These are phyloP conservation scores for Fusarium globosum DNA, from an alignment of 2,329 filamentous ascomycete species.

Conservation along the genomic window DNA sequence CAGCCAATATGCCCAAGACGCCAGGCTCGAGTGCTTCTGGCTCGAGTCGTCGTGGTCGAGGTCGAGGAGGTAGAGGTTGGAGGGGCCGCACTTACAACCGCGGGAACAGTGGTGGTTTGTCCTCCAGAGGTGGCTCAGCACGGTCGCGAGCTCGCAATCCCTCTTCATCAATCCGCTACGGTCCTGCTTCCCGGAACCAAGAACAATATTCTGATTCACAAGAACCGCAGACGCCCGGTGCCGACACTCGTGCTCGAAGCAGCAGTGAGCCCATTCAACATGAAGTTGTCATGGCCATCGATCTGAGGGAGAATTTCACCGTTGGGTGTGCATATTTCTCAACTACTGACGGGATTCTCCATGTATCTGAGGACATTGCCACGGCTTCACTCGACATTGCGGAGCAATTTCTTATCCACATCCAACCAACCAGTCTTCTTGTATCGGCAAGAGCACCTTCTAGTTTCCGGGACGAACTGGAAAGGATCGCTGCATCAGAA, in stretches of 20 bases:
- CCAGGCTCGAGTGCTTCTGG: constrained; percentile 11
- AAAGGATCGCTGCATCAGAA: constrained; percentile 34
- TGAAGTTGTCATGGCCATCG: constrained; percentile 83
- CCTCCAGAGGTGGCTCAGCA: constrained; percentile 11
- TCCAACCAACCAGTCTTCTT: constrained; percentile 66
- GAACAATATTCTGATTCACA: not conserved
- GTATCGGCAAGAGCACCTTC: constrained; percentile 61
- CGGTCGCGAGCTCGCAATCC: not conserved
- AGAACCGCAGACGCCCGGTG: not conserved
- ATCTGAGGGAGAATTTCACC: constrained; percentile 75
- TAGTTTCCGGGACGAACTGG: constrained; percentile 48
- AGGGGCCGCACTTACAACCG: not conserved
- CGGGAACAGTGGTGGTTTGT: constrained; percentile 6
- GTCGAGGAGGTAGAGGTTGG: constrained; percentile 7
- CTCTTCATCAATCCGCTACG: not conserved
- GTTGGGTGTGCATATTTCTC: constrained; percentile 89
- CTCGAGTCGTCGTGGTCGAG: constrained; percentile 16
- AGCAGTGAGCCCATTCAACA: constrained; percentile 28
- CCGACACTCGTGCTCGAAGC: constrained; percentile 4
- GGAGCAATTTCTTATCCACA: constrained; percentile 68
- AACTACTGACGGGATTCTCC: constrained; percentile 74
- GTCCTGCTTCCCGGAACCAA: not conserved
- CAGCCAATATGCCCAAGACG: constrained; percentile 23
- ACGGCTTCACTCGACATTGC: constrained; percentile 75
- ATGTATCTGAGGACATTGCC: constrained; percentile 80